Evolutionary conservation across 2,329 filamentous ascomycete genomes (phyloP).

Genomic region (Ilyonectria robusta): DNA sequence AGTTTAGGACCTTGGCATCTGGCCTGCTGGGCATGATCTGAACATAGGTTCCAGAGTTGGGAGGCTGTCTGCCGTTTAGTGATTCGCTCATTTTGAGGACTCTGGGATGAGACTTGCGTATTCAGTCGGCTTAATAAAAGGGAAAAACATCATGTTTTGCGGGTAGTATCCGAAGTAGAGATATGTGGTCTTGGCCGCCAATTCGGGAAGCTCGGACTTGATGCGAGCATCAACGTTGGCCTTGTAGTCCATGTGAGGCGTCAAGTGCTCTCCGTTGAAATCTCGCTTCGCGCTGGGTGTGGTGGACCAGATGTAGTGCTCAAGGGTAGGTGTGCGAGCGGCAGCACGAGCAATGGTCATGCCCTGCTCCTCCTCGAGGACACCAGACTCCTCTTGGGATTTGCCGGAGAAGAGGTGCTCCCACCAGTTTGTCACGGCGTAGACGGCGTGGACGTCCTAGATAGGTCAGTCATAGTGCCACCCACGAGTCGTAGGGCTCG

Average conservation of each 20-base stretch:
- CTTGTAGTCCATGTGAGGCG: conserved; percentile 31
- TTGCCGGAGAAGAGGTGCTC: conserved; percentile 26
- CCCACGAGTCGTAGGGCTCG: background rate
- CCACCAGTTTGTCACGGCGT: conserved; percentile 25
- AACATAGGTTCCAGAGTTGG: conserved; percentile 17
- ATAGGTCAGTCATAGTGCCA: background rate
- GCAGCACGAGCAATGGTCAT: conserved; percentile 24
- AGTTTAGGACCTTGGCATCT: conserved; percentile 20
- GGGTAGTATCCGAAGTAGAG: conserved; percentile 27
- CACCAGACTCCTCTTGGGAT: conserved; percentile 16
- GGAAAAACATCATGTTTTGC: conserved; percentile 23
- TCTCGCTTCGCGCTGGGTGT: conserved; percentile 16
- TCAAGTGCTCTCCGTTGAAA: conserved; percentile 23
- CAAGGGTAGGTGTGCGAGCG: conserved; percentile 15
- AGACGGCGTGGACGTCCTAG: conserved; percentile 20
- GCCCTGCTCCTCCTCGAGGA: conserved; percentile 21
- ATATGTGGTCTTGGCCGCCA: conserved; percentile 20
- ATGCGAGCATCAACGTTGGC: conserved; percentile 28
- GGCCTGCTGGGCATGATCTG: conserved; percentile 19
- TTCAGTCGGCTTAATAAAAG: conserved; percentile 25
- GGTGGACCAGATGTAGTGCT: conserved; percentile 29
- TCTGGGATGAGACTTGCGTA: background rate
- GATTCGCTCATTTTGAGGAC: too few species aligned
- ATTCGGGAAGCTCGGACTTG: conserved; percentile 24
- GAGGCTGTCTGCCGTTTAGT: background rate